phyloP scores from a whole-genome alignment of 1,139 yeast species.

The Martiniozyma asiatica region DNA sequence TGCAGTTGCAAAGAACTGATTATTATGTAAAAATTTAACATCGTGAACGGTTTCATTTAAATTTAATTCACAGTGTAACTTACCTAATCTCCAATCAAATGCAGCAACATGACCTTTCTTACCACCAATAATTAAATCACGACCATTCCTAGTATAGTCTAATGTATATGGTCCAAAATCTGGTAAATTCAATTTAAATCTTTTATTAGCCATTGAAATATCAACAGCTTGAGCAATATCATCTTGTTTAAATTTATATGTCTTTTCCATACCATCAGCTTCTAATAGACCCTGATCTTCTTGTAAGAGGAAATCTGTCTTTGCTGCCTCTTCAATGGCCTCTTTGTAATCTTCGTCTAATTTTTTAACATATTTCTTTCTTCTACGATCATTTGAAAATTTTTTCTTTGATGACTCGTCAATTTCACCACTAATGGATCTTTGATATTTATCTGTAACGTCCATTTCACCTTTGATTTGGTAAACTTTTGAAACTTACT shows the following conservation, averaged over 20 bases:
- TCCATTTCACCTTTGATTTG: no score
- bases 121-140: slow-evolving; percentile 77
- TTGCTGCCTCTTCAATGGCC: slow-evolving; percentile 72
- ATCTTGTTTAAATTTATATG: slow-evolving; percentile 71
- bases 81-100: slow-evolving; percentile 91
- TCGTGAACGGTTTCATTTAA: slow-evolving; percentile 84
- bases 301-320: slow-evolving; percentile 73
- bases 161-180: slow-evolving; percentile 81
- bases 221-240: slow-evolving; percentile 79
- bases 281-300: slow-evolving; percentile 82
- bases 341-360: slow-evolving; percentile 65
- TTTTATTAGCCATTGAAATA: slow-evolving; percentile 58
- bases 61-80: slow-evolving; percentile 67
- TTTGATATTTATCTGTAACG: no score
- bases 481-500: no score
- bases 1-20: slow-evolving; percentile 92
- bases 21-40: slow-evolving; percentile 82
- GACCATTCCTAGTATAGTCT: slow-evolving; percentile 80
- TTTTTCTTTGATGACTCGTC: no score
- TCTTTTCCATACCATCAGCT: slow-evolving; percentile 88
- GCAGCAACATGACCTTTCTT: slow-evolving; percentile 90
- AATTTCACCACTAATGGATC: no score
- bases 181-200: slow-evolving; percentile 58
- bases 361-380: slow-evolving; percentile 33
- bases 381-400: no score